Percentiles rank a stretch among this genome's conserved stretches.
Evolutionary conservation across 306 rosid genomes (phyloP).

Genomic region (Prunus davidiana): DNA sequence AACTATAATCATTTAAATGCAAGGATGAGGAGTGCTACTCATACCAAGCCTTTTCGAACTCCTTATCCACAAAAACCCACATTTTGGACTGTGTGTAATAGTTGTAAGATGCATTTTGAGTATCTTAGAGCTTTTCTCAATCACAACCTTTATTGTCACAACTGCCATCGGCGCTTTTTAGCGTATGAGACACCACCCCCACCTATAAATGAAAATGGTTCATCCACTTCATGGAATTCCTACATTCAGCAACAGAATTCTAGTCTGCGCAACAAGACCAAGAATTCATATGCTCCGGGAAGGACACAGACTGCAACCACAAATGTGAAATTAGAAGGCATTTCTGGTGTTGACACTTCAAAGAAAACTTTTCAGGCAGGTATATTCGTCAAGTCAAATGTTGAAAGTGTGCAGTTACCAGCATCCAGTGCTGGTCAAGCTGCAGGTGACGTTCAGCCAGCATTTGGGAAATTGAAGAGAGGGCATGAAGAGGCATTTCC

Average conservation of each 20-base stretch:
- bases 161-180: constrained; percentile 46
- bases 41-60: constrained; percentile 23
- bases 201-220: constrained; percentile 21
- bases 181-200: constrained; percentile 53
- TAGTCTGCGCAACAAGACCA: constrained; percentile 31
- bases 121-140: constrained; percentile 37
- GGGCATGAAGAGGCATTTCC: constrained; percentile 28
- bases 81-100: constrained; percentile 71
- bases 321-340: constrained; percentile 21
- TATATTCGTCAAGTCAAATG: constrained; percentile 26
- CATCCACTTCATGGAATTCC: constrained; percentile 32
- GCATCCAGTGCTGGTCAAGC: constrained; percentile 39
- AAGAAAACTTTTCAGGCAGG: constrained; percentile 26
- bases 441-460: constrained; percentile 28
- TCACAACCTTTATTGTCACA: constrained; percentile 40
- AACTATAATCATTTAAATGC: constrained; percentile 25
- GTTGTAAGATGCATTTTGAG: constrained; percentile 58
- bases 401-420: constrained; percentile 23
- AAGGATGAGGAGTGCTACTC: constrained; percentile 26
- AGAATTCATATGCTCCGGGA: constrained; percentile 30
- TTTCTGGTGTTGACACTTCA: constrained; percentile 15
- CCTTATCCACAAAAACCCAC: constrained; percentile 32
- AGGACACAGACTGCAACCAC: constrained; percentile 30
- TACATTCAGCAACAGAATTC: constrained; percentile 31
- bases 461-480: constrained; percentile 44